Evolutionary conservation across 495 filamentous ascomycete genomes (phyloP).

Genomic region (Trichoderma virens): DNA sequence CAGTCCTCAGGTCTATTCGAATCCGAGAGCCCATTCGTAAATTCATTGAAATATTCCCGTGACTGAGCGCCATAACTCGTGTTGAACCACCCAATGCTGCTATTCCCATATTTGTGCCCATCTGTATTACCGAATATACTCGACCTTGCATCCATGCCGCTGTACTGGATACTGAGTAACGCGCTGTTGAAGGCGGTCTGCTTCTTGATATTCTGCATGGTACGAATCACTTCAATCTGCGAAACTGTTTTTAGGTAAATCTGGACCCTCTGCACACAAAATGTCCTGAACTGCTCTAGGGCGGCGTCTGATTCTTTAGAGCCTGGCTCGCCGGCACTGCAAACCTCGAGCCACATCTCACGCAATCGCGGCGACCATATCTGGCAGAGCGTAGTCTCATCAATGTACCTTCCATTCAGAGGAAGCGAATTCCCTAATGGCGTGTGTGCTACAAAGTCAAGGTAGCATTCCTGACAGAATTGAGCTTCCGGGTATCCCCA

Average conservation of each 20-base stretch:
- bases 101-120: conserved; percentile 9
- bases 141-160: conserved; percentile 10
- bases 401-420: neutral
- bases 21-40: neutral
- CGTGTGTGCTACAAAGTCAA: conserved; percentile 14
- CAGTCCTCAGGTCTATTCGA: neutral
- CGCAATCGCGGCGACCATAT: conserved; percentile 20
- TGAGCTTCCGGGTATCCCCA: conserved; percentile 14
- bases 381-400: conserved; percentile 12
- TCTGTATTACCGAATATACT: neutral
- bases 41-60: neutral
- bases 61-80: neutral
- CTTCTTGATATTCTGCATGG: conserved; percentile 15
- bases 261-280: conserved; percentile 5
- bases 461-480: conserved; percentile 17
- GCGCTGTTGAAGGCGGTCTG: conserved; percentile 1
- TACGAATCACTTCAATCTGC: conserved; percentile 11
- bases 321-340: conserved; percentile 12
- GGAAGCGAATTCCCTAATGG: neutral
- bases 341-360: conserved; percentile 15
- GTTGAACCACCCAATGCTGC: conserved; percentile 10
- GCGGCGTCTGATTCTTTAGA: neutral
- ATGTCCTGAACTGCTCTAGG: conserved; percentile 10
- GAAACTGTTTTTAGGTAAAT: conserved; percentile 14
- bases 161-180: neutral